phyloP scores from a whole-genome alignment of 1,284 basidiomycete genomes.

The Gomphus sp. region DNA sequence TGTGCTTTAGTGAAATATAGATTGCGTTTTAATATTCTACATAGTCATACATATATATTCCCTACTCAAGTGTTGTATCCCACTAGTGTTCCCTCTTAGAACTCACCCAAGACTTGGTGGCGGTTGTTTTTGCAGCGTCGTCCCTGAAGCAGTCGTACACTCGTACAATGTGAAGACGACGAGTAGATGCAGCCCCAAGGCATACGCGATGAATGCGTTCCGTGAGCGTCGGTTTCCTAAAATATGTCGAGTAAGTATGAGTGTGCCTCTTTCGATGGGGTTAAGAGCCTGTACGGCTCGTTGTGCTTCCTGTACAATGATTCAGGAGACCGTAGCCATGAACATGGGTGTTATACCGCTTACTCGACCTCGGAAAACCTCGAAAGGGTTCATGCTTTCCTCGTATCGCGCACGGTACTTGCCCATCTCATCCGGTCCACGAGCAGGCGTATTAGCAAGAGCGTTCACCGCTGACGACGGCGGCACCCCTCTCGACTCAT shows the following conservation, averaged over 20 bases:
- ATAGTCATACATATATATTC: slow-evolving; percentile 9
- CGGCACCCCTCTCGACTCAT: slow-evolving; percentile 44
- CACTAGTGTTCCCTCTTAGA: background rate
- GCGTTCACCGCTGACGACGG: slow-evolving; percentile 61
- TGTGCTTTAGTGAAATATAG: too few relatives aligned
- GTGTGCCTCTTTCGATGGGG: slow-evolving; percentile 82
- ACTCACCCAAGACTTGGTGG: slow-evolving; percentile 19
- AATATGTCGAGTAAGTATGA: slow-evolving; percentile 77
- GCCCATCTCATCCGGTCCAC: slow-evolving; percentile 63
- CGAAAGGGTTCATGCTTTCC: slow-evolving; percentile 95
- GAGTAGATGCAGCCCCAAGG: slow-evolving; percentile 66
- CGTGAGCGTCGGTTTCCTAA: slow-evolving; percentile 82
- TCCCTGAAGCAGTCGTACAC: slow-evolving; percentile 44
- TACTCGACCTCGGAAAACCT: slow-evolving; percentile 90
- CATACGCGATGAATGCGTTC: slow-evolving; percentile 77
- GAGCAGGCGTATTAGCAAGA: slow-evolving; percentile 27
- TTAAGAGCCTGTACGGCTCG: slow-evolving; percentile 88
- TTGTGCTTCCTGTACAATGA: slow-evolving; percentile 71
- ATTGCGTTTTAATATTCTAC: background rate
- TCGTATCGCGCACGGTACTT: slow-evolving; percentile 91
- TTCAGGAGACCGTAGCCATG: background rate
- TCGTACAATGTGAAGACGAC: slow-evolving; percentile 76
- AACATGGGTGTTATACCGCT: slow-evolving; percentile 25
- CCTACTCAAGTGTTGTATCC: slow-evolving; percentile 4
- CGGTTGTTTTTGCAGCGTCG: slow-evolving; percentile 40